Evolutionary conservation across 1,284 basidiomycete species (phyloP), one percentile per base, ranked within the genome.

Genomic region (Apiotrichum mycotoxinovorans): DNA sequence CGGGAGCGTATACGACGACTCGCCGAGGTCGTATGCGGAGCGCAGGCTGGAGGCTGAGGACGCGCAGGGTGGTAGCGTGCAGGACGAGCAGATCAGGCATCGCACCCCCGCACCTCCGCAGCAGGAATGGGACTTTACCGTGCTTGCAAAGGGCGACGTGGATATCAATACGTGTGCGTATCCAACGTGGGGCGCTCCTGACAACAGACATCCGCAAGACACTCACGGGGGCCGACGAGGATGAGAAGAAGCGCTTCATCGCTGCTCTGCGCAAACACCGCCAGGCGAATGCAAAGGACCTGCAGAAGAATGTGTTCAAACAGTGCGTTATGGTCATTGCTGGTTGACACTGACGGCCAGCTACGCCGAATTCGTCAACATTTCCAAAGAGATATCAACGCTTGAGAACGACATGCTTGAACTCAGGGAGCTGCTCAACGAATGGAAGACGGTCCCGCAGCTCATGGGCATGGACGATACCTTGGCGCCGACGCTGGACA

Each of bases 401-500:
- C 83, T 99, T 14, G 95, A 98, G 79, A 97, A 95, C 72, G 94
- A 98, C 73, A 91, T 98, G 89, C 83, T 98, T 37, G 94, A 98
- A 71, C 85, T 98, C 72, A 98, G 97, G 73, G 91, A 95, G 58
- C 84, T 89, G 3, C 81, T 98, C 1, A 87, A 87, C 17, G 96
- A 98, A 70, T 98, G 94, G 88, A 93, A 92, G 74, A 85, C 85
- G 49, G 91, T 96, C 81, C 93, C 93, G 0, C 90, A 90, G n/a
- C 82, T 92, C 15, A 82, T 97, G 41, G 89, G 93, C 62, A 87
- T 95, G 56, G 90, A 90, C 54, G 89, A 91, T 53, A 72, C 68
- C 10, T 57, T 75, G 8, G 71, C 70, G n/a, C 73, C 72, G 4
- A 72, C 67, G 2, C 37, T 75, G 4, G 68, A 73, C 60, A 74